Conservation (phyloP, 73 alveolate species). For the Paramecium sonneborni region DNA sequence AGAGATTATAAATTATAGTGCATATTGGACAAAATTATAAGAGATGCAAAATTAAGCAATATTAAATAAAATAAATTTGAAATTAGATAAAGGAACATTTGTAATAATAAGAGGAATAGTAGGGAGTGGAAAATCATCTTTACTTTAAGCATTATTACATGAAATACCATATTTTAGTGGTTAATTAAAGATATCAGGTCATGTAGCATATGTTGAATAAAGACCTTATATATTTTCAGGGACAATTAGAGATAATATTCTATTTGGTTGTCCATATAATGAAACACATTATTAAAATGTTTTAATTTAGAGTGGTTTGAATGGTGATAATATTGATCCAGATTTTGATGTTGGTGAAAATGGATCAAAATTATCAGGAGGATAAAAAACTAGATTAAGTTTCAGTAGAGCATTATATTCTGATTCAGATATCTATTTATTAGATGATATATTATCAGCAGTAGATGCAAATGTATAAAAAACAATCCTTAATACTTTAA, state of each 20-base stretch:
- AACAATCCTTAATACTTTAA: neutral
- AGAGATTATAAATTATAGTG: neutral
- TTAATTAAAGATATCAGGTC: slow-evolving; percentile 67
- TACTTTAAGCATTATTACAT: slow-evolving; percentile 70
- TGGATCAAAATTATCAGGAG: slow-evolving; percentile 82
- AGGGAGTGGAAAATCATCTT: slow-evolving; percentile 81
- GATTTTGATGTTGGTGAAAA: slow-evolving; percentile 79
- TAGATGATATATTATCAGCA: slow-evolving; percentile 74
- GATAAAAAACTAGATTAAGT: slow-evolving; percentile 85
- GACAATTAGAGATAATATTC: slow-evolving; percentile 83
- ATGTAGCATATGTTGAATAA: slow-evolving; percentile 90
- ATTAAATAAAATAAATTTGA: slow-evolving; percentile 20
- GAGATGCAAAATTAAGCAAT: neutral
- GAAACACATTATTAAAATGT: slow-evolving; percentile 72
- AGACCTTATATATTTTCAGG: slow-evolving; percentile 89
- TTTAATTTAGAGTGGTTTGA: slow-evolving; percentile 67
- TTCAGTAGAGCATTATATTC: slow-evolving; percentile 89
- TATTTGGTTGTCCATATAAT: slow-evolving; percentile 80
- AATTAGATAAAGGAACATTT: slow-evolving; percentile 56
- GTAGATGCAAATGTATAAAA: slow-evolving; percentile 71
- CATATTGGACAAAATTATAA: slow-evolving; percentile 48
- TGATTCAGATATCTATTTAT: slow-evolving; percentile 73
- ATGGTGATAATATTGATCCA: slow-evolving; percentile 79
- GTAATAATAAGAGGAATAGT: slow-evolving; percentile 76
- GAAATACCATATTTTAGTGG: slow-evolving; percentile 60